phyloP scores from a whole-genome alignment of 768 basidiomycete genomes.

The Mycena belliarum region DNA sequence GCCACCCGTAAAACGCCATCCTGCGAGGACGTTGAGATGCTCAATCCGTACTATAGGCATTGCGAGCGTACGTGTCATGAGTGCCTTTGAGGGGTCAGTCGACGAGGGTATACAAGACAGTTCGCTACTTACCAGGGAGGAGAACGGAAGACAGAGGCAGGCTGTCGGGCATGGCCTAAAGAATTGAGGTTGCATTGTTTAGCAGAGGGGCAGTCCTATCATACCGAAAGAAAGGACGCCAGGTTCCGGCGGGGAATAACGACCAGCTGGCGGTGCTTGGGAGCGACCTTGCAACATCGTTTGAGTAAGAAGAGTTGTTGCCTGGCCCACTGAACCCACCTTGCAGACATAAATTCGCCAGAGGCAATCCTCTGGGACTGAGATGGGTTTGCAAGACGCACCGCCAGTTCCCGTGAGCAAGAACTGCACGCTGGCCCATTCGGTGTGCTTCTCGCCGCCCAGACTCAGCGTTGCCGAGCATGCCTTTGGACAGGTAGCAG shows the following conservation, averaged over 20 bases:
- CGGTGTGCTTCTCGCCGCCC: conserved; percentile 24
- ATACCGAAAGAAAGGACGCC: conserved; percentile 49
- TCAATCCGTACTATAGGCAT: not conserved
- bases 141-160: conserved; percentile 71
- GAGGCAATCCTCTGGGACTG: conserved; percentile 44
- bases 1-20: conserved; percentile 86
- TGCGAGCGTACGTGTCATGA: conserved; percentile 61
- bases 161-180: conserved; percentile 59
- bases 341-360: conserved; percentile 60
- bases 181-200: not conserved
- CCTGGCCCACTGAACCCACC: conserved; percentile 36
- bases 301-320: not conserved
- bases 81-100: conserved; percentile 43
- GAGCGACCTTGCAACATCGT: conserved; percentile 40
- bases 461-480: conserved; percentile 18
- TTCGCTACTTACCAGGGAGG: conserved; percentile 63
- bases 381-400: conserved; percentile 49
- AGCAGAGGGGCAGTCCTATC: not conserved
- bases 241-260: conserved; percentile 63
- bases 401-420: conserved; percentile 22
- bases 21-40: conserved; percentile 36
- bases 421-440: conserved; percentile 8
- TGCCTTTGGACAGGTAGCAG: conserved; percentile 22
- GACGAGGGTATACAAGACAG: conserved; percentile 12
- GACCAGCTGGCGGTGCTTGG: conserved; percentile 46